These are phyloP conservation scores for Talaromyces sp. DNA, from an alignment of 2,329 filamentous ascomycete species.

Conservation along the genomic window DNA sequence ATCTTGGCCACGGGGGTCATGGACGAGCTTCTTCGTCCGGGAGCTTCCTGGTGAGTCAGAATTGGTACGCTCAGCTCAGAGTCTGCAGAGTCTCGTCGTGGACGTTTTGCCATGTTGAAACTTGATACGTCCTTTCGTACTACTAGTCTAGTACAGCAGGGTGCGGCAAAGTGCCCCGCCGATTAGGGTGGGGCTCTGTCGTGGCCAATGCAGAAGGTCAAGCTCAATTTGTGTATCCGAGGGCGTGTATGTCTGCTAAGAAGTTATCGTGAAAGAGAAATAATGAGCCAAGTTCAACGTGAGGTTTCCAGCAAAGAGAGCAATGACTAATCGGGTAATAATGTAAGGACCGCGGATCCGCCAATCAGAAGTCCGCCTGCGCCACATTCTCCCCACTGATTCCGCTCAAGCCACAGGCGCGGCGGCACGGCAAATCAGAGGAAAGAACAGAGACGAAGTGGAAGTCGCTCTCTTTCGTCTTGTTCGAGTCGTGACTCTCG, in stretches of 20 bases:
- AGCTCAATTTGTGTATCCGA: not conserved
- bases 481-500: not conserved
- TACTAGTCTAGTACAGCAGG: not conserved
- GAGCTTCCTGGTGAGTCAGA: not conserved
- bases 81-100: slow-evolving; percentile 30
- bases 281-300: not conserved
- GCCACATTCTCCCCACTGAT: not conserved
- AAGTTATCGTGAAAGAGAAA: not conserved
- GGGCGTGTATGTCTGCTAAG: not conserved
- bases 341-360: not conserved
- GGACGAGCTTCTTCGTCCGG: not conserved
- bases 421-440: not conserved
- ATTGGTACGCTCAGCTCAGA: slow-evolving; percentile 19
- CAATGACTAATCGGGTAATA: not conserved
- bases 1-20: slow-evolving; percentile 45
- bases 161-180: not conserved
- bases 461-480: not conserved
- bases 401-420: not conserved
- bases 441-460: not conserved
- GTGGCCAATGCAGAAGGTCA: not conserved
- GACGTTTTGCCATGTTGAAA: slow-evolving; percentile 54
- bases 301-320: not conserved
- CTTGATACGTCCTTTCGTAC: not conserved
- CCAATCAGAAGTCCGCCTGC: not conserved
- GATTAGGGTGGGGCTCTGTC: not conserved